Evolutionary conservation across 129 eudicot species (phyloP), one percentile per base, ranked within the genome.

Genomic region (Oenanthe sinensis): DNA sequence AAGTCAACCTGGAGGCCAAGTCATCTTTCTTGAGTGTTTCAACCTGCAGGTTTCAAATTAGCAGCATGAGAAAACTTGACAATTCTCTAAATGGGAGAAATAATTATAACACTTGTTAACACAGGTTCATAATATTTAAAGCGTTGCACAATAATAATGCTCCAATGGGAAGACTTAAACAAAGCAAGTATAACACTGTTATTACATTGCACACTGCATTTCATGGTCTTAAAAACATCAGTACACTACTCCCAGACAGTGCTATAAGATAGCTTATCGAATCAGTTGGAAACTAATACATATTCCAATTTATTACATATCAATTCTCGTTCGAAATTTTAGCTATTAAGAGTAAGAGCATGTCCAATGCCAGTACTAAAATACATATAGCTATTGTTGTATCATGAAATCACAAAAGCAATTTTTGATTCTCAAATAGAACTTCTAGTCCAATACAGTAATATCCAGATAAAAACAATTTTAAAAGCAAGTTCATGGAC

Each of bases 1-100:
- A 90, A 75, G 92, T 90, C 89, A 95, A 86, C 77, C 99, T 88
- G 45, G 99, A 88, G 72, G 97, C 99, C 90, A 95, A 87, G 86
- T 95, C 99, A 80, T 95, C 99, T 82, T 84, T 89, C 71, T 96
- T 86, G 16, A 95, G 90, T 45, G 92, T 87, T 83, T 95, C 99
- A 73, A 91, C 96, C 99, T 95, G 90, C 87, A 84, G 11, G 78
- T 42, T 82, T 78, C 37, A 20, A 63, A 63, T 49, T 76, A 58
- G 63, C 75, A 79, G 73, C 37, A 45, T 68, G 49, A 49, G 78
- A 10, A 40, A 48, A 62, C 43, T 17, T 14, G n/a, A 19, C 16
- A 42, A 22, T 15, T 60, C 47, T 46, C 4, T 14, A 36, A 5
- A 39, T 70, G 45, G 12, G 22, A 30, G 0, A 20, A 30, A 28